phyloP scores from a whole-genome alignment of 495 filamentous ascomycete genomes.

The Penicillium goetzii region DNA sequence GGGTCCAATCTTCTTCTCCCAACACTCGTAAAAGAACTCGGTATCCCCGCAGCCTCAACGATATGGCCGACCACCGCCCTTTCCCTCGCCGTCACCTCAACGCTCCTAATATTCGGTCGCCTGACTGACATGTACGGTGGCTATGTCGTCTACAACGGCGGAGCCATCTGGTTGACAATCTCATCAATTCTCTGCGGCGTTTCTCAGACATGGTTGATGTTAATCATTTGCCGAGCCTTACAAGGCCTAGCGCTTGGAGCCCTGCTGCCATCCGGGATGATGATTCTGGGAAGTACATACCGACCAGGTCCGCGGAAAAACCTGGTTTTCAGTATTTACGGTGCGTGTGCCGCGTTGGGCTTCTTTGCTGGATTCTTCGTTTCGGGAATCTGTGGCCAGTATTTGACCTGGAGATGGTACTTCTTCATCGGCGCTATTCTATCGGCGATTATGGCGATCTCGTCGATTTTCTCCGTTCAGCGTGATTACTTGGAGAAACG shows the following conservation, averaged over 20 bases:
- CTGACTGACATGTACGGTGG: conserved; percentile 80
- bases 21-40: conserved; percentile 60
- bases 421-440: conserved; percentile 75
- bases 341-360: conserved; percentile 74
- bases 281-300: conserved; percentile 80
- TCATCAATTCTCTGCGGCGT: conserved; percentile 78
- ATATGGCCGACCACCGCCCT: conserved; percentile 85
- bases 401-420: conserved; percentile 72
- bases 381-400: conserved; percentile 69
- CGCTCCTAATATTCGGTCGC: conserved; percentile 77
- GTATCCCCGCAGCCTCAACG: conserved; percentile 63
- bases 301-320: conserved; percentile 87
- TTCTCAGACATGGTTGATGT: conserved; percentile 67
- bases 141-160: conserved; percentile 68
- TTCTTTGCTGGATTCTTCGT: conserved; percentile 86
- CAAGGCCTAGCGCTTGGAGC: conserved; percentile 81
- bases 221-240: conserved; percentile 76
- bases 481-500: conserved; percentile 59
- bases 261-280: conserved; percentile 75
- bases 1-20: conserved; percentile 86
- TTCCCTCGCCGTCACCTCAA: conserved; percentile 71
- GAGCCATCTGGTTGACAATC: conserved; percentile 70
- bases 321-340: conserved; percentile 79
- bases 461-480: conserved; percentile 68
- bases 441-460: conserved; percentile 51